These are phyloP conservation scores for Linum trigynum DNA, from an alignment of 345 rosid genomes.

Conservation along the genomic window DNA sequence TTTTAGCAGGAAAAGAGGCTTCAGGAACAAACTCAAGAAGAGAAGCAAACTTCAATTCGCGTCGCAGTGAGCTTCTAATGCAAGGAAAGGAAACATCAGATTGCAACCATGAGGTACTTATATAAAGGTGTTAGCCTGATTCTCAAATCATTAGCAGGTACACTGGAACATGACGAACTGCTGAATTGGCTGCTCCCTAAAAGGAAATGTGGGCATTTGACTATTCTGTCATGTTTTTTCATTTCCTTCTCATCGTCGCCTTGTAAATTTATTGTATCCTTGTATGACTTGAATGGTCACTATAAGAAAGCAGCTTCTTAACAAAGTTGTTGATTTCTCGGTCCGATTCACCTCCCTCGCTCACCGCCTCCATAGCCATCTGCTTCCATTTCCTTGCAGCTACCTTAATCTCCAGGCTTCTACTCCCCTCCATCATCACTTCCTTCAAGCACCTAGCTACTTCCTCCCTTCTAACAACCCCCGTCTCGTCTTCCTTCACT, in stretches of 20 bases:
- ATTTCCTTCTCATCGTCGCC: not conserved
- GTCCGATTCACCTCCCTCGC: not conserved
- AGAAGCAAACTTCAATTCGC: conserved; percentile 21
- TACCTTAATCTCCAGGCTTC: not conserved
- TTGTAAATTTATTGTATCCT: not conserved
- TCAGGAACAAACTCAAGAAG: conserved; percentile 70
- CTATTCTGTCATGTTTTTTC: not conserved
- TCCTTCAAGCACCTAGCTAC: not conserved
- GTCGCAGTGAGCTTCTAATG: not conserved
- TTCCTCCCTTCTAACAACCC: not conserved
- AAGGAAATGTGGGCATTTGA: conserved; percentile 13
- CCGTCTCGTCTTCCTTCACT: not conserved
- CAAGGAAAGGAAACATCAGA: conserved; percentile 2
- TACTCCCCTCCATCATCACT: not conserved
- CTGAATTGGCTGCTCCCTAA: conserved; percentile 15
- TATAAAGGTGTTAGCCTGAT: not conserved
- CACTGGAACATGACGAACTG: conserved; percentile 2
- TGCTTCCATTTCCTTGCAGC: not conserved
- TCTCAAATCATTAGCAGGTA: conserved; percentile 17
- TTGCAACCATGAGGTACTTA: conserved; percentile 3
- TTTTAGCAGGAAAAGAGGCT: conserved; percentile 74
- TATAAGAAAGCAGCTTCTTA: not conserved
- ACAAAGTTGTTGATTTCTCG: not conserved
- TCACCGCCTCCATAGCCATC: conserved; percentile 1
- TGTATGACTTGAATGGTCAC: not conserved